These are phyloP conservation scores for Xylaria sp. DNA, from an alignment of 2,329 filamentous ascomycete genomes.

Conservation along the genomic window DNA sequence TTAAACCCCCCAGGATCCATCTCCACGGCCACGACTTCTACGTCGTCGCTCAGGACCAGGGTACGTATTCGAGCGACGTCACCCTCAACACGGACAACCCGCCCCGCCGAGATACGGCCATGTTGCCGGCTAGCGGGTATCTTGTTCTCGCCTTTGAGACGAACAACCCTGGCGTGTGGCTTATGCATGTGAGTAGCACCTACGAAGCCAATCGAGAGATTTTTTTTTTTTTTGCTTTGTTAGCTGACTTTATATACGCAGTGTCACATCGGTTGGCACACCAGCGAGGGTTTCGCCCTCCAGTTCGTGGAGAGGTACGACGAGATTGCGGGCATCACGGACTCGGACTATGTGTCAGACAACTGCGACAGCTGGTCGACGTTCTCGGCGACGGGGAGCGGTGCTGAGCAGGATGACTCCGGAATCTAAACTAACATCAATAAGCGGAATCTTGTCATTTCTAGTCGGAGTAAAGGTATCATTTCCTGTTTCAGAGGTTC, in stretches of 20 bases:
- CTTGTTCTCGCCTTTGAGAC: constrained; percentile 52
- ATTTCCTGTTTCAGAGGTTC: too few species aligned
- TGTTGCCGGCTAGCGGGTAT: constrained; percentile 48
- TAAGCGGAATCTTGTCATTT: neutral
- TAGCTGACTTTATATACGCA: constrained; percentile 22
- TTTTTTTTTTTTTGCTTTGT: too few species aligned
- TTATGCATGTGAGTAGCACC: constrained; percentile 36
- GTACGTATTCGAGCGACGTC: constrained; percentile 34
- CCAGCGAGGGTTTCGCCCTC: constrained; percentile 50
- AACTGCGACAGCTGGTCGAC: constrained; percentile 32
- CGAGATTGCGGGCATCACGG: constrained; percentile 30
- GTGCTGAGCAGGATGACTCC: constrained; percentile 35
- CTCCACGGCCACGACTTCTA: constrained; percentile 49
- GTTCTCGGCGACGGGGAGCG: constrained; percentile 25
- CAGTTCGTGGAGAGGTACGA: constrained; percentile 49
- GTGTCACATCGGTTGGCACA: constrained; percentile 53
- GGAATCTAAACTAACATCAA: constrained; percentile 31
- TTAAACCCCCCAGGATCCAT: constrained; percentile 42
- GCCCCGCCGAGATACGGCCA: constrained; percentile 51
- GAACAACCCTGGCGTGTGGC: constrained; percentile 56
- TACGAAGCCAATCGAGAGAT: too few species aligned
- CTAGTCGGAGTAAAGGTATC: neutral
- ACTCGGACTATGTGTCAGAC: constrained; percentile 28
- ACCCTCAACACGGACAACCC: constrained; percentile 46
- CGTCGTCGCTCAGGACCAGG: constrained; percentile 39